Conservation (phyloP, 2,329 filamentous ascomycete species). For the Scedosporium dehoogii region DNA sequence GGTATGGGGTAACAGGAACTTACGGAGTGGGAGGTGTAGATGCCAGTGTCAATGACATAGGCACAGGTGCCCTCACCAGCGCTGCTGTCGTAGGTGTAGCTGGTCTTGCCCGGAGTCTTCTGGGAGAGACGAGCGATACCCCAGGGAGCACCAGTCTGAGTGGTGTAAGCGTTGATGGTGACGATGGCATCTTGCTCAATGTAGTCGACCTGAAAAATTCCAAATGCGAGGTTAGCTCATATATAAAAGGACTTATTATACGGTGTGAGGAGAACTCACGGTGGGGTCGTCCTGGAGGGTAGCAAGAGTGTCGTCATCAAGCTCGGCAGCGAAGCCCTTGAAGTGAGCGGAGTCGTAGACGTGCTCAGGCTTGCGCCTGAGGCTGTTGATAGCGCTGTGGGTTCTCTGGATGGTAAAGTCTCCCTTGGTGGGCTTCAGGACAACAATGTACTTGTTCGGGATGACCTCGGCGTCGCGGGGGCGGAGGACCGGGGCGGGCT, state of each 20-base stretch:
- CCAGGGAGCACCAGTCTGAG: conserved; percentile 28
- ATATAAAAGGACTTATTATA: background rate
- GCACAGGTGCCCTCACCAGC: conserved; percentile 32
- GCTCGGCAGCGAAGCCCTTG: conserved; percentile 31
- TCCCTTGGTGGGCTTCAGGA: conserved; percentile 22
- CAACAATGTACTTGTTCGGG: conserved; percentile 34
- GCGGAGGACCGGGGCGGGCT: conserved; percentile 9
- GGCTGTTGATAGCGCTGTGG: conserved; percentile 14
- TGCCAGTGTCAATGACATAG: conserved; percentile 47
- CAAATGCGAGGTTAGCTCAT: too few species aligned
- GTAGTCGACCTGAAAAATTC: conserved; percentile 20
- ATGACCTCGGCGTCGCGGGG: conserved; percentile 15
- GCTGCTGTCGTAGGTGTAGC: conserved; percentile 30
- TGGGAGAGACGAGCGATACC: conserved; percentile 36
- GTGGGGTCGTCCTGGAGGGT: conserved; percentile 27
- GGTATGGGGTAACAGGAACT: conserved; percentile 5
- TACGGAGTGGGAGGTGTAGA: conserved; percentile 34
- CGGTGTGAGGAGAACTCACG: conserved; percentile 19
- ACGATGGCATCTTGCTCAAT: conserved; percentile 30
- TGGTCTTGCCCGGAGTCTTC: conserved; percentile 20
- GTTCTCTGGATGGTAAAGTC: conserved; percentile 20
- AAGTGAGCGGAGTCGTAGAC: conserved; percentile 14
- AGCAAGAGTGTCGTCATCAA: conserved; percentile 30
- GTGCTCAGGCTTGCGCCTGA: conserved; percentile 11
- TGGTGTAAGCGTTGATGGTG: conserved; percentile 12